Base-by-base conservation (phyloP, 345 rosid genomes). In the Populus ilicifolia region DNA sequence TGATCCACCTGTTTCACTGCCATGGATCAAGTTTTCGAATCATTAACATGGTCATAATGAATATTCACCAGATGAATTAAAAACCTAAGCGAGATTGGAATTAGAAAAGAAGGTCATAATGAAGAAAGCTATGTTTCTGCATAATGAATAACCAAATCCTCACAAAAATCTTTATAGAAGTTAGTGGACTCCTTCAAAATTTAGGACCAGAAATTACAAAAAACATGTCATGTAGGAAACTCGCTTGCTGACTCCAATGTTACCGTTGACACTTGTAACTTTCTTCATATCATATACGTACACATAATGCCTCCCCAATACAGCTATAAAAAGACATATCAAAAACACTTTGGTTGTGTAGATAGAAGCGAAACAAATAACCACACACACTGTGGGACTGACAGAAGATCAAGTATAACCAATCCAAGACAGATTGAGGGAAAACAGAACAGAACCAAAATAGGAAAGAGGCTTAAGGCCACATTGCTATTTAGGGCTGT, bases 1-100 rank as follows among this genome's bases (percentile, higher is more conserved):
- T 21, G 94, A 90, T 54, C 75, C 88, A 13, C 85, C 84, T 9
- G 74, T 75, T 85, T 91, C 96, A 81, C 93, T 91, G 96, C 78
- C 78, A 84, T 75, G 38, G 21, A 80, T 70, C 20, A 78, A 70
- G 65, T 17, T 65, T 23, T 63, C 56, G 67, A 18, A 71, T 83
- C 79, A 84, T 78, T 36, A 72, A 62, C 25, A 38, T 2, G 10
- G 52, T n/a, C 29, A n/a, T 3, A 9, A 59, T n/a, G 63, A n/a
- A n/a, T 59, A 59, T 23, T n/a, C 23, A 10, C 63, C 63, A 59
- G 0, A 59, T 59, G 36, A 36, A 18, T 18, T 35, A 41, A 36
- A 6, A 67, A 67, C 2, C 27, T 8, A 29, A 18, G 36, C 16
- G 5, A 33, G 41, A 13, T 2, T 30, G 5, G 39, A 67, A 21